Base-by-base conservation (phyloP, 306 rosid species). In the Mimosa pudica region DNA sequence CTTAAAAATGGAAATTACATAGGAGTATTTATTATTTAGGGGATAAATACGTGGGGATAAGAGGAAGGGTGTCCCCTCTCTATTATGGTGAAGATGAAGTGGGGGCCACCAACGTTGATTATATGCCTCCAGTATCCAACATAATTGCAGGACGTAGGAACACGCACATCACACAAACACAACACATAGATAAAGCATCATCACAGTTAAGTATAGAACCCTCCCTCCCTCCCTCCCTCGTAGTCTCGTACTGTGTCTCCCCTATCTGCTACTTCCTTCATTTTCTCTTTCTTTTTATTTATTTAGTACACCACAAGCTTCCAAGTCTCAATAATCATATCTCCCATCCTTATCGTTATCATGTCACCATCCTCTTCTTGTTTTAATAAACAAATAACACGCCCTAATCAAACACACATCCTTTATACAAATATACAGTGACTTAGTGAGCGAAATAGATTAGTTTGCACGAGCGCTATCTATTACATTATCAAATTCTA, bases 141-240 rank as follows among this genome's bases (percentile, higher is more conserved):
- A 47, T 47, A 9, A 47, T 47, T 47, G 51, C 51, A 38, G 42
- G 42, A 38, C 0, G 42, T 38, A 38, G 42, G 5, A 38, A 38
- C 42, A 38, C 42, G 1, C 42, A 38, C 42, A 2, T 5, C 3
- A 38, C 42, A 38, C 42, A 38, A 38, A 38, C 42, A 38, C 42
- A 5, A 38, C 42, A 38, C 2, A 38, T 3, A 38, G 42, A 38
- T n/a, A 5, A 1, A 38, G 42, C 42, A 38, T 3, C 42, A 38
- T 38, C 42, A 38, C 5, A 38, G 42, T 38, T 38, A 38, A 38
- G 1, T 4, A 30, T 79, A 77, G 74, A 81, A 73, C 2, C 74
- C 77, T 36, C 62, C 73, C 77, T 81, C 82, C 69, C 82, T 80
- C 63, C n/a, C n/a, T n/a, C n/a, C n/a, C n/a, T n/a, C n/a, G n/a